These are phyloP conservation scores for Kluyveromyces starmeri DNA, from an alignment of 805 yeast genomes.

Conservation along the genomic window DNA sequence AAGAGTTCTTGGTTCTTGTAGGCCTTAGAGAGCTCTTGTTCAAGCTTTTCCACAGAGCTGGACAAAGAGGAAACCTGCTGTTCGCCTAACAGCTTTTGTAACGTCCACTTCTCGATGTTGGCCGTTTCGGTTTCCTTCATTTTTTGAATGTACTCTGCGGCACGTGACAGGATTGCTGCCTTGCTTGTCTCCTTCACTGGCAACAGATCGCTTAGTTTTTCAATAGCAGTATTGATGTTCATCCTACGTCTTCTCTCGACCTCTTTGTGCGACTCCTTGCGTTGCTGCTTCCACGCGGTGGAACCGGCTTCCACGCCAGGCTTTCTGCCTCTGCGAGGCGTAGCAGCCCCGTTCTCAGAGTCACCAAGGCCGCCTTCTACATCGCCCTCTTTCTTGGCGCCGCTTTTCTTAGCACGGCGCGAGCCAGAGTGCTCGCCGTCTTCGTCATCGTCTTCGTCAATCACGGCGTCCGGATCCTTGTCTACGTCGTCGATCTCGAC, in stretches of 20 bases:
- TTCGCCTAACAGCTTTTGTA: slow-evolving; percentile 85
- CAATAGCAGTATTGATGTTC: slow-evolving; percentile 79
- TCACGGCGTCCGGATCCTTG: slow-evolving; percentile 11
- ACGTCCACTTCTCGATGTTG: slow-evolving; percentile 89
- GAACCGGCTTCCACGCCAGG: slow-evolving; percentile 23
- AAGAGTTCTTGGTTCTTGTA: slow-evolving; percentile 85
- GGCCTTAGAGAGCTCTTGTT: slow-evolving; percentile 80
- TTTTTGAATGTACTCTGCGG: slow-evolving; percentile 83
- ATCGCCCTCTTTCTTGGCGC: slow-evolving; percentile 4
- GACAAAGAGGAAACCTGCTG: slow-evolving; percentile 83
- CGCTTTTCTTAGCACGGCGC: slow-evolving; percentile 1
- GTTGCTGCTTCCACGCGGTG: slow-evolving; percentile 34
- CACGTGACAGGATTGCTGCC: slow-evolving; percentile 79
- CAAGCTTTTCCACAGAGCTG: slow-evolving; percentile 78
- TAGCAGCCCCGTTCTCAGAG: slow-evolving; percentile 5
- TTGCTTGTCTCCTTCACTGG: slow-evolving; percentile 78
- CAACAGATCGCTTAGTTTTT: slow-evolving; percentile 63
- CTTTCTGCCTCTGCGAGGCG: slow-evolving; percentile 23
- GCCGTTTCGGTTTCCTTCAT: slow-evolving; percentile 84
- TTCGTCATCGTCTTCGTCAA: slow-evolving; percentile 9
- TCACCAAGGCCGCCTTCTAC: slow-evolving; percentile 7
- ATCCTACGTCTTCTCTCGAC: slow-evolving; percentile 92
- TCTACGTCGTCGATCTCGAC: slow-evolving; percentile 15
- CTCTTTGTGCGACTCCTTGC: slow-evolving; percentile 89
- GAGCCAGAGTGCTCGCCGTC: background rate